Evolutionary conservation across 495 filamentous ascomycete species (phyloP).

Genomic region (Annulohypoxylon nitens): DNA sequence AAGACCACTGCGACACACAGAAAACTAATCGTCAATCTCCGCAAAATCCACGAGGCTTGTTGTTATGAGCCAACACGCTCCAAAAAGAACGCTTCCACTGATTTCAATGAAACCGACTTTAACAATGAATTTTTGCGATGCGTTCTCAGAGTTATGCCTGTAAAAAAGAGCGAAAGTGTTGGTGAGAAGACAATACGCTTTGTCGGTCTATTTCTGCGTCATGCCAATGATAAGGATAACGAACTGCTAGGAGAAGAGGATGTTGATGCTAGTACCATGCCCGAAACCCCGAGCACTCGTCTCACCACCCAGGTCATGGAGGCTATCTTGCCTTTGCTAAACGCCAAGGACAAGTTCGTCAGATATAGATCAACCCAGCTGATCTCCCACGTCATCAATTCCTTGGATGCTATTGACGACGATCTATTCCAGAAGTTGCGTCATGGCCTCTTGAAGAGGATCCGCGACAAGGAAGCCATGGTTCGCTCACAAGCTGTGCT

Average conservation of each 20-base stretch:
- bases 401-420: conserved; percentile 88
- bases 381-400: conserved; percentile 87
- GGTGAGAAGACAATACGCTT: conserved; percentile 90
- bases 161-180: conserved; percentile 92
- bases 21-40: conserved; percentile 85
- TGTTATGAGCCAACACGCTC: conserved; percentile 77
- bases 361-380: conserved; percentile 92
- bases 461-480: conserved; percentile 92
- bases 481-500: conserved; percentile 95
- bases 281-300: conserved; percentile 84
- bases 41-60: conserved; percentile 90
- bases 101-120: conserved; percentile 86
- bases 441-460: conserved; percentile 80
- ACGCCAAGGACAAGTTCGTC: conserved; percentile 90
- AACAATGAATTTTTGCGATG: conserved; percentile 86
- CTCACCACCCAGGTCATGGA: conserved; percentile 78
- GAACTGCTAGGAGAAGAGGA: conserved; percentile 63
- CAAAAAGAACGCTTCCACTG: conserved; percentile 64
- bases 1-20: conserved; percentile 87
- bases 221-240: conserved; percentile 86
- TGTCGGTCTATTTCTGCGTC: conserved; percentile 83
- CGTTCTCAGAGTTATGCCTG: conserved; percentile 80
- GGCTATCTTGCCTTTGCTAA: conserved; percentile 75
- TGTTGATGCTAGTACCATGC: conserved; percentile 70
- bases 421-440: conserved; percentile 86